Percentiles rank a stretch among this genome's conserved stretches.
Conservation (phyloP, 2,329 filamentous ascomycete genomes). For the Fusarium graminum region DNA sequence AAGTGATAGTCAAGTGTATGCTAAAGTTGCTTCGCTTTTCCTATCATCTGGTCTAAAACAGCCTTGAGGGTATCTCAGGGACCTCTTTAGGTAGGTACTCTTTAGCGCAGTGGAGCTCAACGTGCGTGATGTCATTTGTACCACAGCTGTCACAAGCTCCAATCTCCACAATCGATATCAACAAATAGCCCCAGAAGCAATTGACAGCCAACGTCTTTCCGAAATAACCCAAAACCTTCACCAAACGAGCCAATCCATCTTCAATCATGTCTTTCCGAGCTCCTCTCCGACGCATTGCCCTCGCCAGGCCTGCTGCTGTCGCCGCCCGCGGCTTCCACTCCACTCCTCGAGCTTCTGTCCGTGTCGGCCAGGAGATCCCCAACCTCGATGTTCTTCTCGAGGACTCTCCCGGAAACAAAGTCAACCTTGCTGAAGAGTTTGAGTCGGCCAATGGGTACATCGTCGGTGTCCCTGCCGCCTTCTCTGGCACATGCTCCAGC, state of each 20-base stretch:
- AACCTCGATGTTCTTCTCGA: constrained; percentile 82
- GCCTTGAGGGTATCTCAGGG: no score
- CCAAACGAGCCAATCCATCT: constrained; percentile 5
- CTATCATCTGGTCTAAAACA: no score
- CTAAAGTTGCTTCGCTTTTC: no score
- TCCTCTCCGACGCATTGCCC: constrained; percentile 52
- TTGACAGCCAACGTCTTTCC: constrained; percentile 22
- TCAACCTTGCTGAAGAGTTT: constrained; percentile 86
- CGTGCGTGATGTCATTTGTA: constrained; percentile 46
- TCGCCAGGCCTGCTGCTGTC: constrained; percentile 49
- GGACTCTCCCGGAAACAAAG: constrained; percentile 89
- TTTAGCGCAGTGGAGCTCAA: constrained; percentile 31
- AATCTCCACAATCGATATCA: constrained; percentile 22
- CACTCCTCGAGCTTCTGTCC: constrained; percentile 73
- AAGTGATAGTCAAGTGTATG: no score
- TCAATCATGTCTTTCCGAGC: constrained; percentile 55
- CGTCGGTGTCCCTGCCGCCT: constrained; percentile 86
- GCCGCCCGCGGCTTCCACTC: constrained; percentile 70
- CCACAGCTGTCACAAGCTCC: constrained; percentile 24
- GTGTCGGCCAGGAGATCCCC: constrained; percentile 84
- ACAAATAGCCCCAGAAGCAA: constrained; percentile 26
- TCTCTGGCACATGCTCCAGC: constrained; percentile 70
- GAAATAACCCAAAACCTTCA: constrained; percentile 11
- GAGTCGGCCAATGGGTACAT: constrained; percentile 79
- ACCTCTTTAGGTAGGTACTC: not conserved